Evolutionary conservation across 179 eudicot genomes (phyloP), one percentile per base, ranked within the genome.

Genomic region (Vitellaria paradoxa): DNA sequence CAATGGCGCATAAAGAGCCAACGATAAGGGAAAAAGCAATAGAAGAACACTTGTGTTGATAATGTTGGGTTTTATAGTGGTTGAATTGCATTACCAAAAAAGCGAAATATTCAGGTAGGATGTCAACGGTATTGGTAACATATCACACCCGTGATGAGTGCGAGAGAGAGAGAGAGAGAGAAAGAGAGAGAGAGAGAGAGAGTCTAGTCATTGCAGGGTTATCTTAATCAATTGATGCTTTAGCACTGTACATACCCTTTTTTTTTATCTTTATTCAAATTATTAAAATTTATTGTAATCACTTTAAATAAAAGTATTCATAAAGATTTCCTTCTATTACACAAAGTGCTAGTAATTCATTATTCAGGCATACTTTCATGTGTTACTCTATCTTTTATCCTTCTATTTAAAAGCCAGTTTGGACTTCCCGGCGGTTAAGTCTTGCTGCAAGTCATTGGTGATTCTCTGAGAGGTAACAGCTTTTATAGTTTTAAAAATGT

Each of bases 51-150:
- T 71, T 30, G 37, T 2, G 37, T 18, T 62, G 46, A 26, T 30
- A 1, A 65, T 12, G 68, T 12, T 65, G 13, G 68, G 68, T 65
- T 11, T 65, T 65, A 6, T 50, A 64, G 81, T 72, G 72, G 81
- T 72, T 78, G 77, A 72, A 72, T 30, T 30, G 71, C 76, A 72
- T 73, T 60, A 77, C 23, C 52, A 62, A 80, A 76, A 76, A 73
- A 21, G 5, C 8, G 46, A 80, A 24, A 63, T 68, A 37, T 61
- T 21, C 52, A 71, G 72, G 76, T 75, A 79, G 52, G 77, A 65
- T 20, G 68, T 74, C n/a, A 20, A 74, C 74, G 77, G 82, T 60
- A 55, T 30, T 61, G 14, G 64, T 57, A 30, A 30, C 2, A 30
- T 72, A 20, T 57, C 52, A 56, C 18, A 56, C 52, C 65, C 75